Percentiles rank a stretch among this genome's conserved stretches.
Evolutionary conservation across 2,329 filamentous ascomycete species (phyloP).

Genomic region (Zarea fungicola): DNA sequence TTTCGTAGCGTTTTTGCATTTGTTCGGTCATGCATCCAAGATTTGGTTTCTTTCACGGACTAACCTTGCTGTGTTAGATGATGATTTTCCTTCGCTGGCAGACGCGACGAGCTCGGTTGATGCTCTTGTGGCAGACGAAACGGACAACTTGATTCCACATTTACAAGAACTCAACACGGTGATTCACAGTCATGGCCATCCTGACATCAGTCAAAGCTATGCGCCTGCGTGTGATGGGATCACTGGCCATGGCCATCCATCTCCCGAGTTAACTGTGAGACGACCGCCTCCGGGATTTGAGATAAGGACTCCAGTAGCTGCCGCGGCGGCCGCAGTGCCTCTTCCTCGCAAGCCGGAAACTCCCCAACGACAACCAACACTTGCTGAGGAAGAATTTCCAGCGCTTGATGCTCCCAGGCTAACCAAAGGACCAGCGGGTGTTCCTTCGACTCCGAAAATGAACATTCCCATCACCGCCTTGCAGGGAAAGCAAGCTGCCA

Average conservation of each 20-base stretch:
- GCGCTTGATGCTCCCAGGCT: slow-evolving; percentile 45
- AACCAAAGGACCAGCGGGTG: slow-evolving; percentile 27
- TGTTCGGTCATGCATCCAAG: slow-evolving; percentile 17
- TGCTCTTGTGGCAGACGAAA: slow-evolving; percentile 58
- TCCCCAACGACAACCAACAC: slow-evolving; percentile 28
- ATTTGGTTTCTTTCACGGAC: slow-evolving; percentile 25
- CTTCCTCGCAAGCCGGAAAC: slow-evolving; percentile 21
- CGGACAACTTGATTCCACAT: slow-evolving; percentile 21
- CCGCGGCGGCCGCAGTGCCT: slow-evolving; percentile 16
- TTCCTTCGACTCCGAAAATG: slow-evolving; percentile 28
- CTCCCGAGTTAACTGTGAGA: slow-evolving; percentile 7
- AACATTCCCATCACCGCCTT: slow-evolving; percentile 25
- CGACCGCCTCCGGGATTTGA: slow-evolving; percentile 26
- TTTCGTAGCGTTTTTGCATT: slow-evolving; percentile 20
- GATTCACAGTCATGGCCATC: slow-evolving; percentile 4
- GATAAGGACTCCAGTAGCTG: neutral
- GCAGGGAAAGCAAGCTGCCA: slow-evolving; percentile 27
- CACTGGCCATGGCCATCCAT: neutral
- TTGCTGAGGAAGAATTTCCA: slow-evolving; percentile 56
- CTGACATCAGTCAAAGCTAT: neutral
- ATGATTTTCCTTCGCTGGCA: slow-evolving; percentile 55
- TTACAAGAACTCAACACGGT: slow-evolving; percentile 15
- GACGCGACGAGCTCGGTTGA: slow-evolving; percentile 61
- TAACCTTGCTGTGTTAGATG: slow-evolving; percentile 50
- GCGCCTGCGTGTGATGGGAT: neutral